Percentiles rank a stretch among this genome's conserved stretches.
phyloP scores from a whole-genome alignment of 768 basidiomycete genomes.

The Boletus insuetus region DNA sequence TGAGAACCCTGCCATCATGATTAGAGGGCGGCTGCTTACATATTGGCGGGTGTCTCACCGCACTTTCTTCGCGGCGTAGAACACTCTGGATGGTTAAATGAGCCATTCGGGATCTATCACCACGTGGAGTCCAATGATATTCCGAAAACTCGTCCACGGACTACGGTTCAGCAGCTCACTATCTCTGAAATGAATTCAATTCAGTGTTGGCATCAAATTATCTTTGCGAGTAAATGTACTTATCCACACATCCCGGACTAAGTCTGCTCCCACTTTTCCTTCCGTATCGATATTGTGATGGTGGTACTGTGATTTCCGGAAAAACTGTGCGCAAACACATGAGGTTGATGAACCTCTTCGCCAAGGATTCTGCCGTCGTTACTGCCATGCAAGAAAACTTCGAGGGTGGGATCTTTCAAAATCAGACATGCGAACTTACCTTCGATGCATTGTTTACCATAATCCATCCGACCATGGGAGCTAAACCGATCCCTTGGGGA shows the following conservation, averaged over 20 bases:
- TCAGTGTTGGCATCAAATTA: neutral
- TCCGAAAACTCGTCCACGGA: neutral
- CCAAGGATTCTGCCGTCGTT: neutral
- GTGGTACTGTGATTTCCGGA: too few relatives aligned
- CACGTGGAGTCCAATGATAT: neutral
- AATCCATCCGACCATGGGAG: too few relatives aligned
- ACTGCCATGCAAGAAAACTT: neutral
- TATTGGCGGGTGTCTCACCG: neutral
- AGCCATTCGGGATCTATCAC: neutral
- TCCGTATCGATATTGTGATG: too few relatives aligned
- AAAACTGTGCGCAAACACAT: too few relatives aligned
- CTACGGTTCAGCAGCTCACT: neutral
- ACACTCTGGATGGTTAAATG: neutral
- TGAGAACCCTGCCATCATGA: neutral
- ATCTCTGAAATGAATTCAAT: neutral
- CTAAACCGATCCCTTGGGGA: neutral
- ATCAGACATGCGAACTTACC: slow-evolving; percentile 1
- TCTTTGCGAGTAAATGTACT: neutral
- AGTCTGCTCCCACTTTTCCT: too few relatives aligned
- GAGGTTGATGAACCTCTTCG: too few relatives aligned
- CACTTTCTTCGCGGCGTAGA: neutral
- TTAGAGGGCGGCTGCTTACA: neutral
- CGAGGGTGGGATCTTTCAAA: neutral
- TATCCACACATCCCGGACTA: neutral
- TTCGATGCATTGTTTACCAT: neutral